phyloP scores from a whole-genome alignment of 371 early-diverging fungal species.

The Choanephora cucurbitarum region DNA sequence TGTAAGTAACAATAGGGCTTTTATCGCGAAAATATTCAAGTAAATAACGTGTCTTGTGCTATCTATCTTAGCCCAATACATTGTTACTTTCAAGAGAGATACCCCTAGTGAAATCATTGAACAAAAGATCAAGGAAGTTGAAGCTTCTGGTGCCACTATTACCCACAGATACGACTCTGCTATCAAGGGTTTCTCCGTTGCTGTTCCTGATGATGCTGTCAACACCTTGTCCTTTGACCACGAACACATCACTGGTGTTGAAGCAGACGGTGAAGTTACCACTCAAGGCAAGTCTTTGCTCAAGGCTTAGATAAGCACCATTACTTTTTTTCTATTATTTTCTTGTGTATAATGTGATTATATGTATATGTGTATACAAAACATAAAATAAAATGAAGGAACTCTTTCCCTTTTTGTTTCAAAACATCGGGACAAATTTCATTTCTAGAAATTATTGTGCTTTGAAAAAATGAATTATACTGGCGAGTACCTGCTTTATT shows the following conservation, averaged over 20 bases:
- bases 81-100: conserved; percentile 47
- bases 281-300: conserved; percentile 38
- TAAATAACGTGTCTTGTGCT: not conserved
- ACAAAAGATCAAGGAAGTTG: conserved; percentile 30
- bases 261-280: conserved; percentile 59
- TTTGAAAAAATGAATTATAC: too few species aligned
- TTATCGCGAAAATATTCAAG: not conserved
- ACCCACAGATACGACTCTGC: conserved; percentile 41
- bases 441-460: too few species aligned
- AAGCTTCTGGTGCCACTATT: conserved; percentile 42
- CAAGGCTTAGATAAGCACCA: not conserved
- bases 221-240: conserved; percentile 30
- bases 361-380: not conserved
- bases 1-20: not conserved
- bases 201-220: conserved; percentile 44
- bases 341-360: too few species aligned
- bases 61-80: conserved; percentile 29
- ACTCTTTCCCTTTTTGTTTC: too few species aligned
- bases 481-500: too few species aligned
- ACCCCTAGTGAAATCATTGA: conserved; percentile 51
- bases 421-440: too few species aligned
- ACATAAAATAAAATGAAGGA: not conserved
- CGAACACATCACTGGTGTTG: conserved; percentile 42
- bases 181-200: conserved; percentile 50
- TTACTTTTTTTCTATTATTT: too few species aligned